phyloP scores from a whole-genome alignment of 2,329 filamentous ascomycete genomes.

The Xylariaceae sp. region DNA sequence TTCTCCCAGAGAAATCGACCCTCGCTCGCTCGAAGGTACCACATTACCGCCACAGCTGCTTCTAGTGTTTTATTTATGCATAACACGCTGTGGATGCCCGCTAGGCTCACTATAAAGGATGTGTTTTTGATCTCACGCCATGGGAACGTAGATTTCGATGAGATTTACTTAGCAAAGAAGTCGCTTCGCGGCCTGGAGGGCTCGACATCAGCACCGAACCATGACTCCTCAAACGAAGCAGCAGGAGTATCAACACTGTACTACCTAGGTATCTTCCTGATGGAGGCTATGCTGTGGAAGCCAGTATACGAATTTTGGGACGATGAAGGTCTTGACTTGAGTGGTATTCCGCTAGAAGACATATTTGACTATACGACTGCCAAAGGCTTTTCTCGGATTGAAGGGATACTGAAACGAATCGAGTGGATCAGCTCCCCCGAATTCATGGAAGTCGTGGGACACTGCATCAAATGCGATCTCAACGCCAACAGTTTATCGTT shows the following conservation, averaged over 20 bases:
- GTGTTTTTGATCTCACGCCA: constrained; percentile 29
- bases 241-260: constrained; percentile 11
- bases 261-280: constrained; percentile 22
- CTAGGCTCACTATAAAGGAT: constrained; percentile 18
- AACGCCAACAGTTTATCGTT: constrained; percentile 7
- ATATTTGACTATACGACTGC: constrained; percentile 23
- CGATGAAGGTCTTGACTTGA: constrained; percentile 15
- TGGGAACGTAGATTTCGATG: constrained; percentile 18
- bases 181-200: neutral
- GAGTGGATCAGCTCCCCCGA: constrained; percentile 15
- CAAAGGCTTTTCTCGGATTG: constrained; percentile 17
- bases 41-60: constrained; percentile 29
- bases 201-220: neutral
- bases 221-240: constrained; percentile 2
- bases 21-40: constrained; percentile 25
- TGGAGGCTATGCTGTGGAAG: constrained; percentile 28
- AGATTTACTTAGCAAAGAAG: constrained; percentile 23
- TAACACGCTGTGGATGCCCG: constrained; percentile 34
- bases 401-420: constrained; percentile 13
- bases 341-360: constrained; percentile 1
- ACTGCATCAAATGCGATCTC: constrained; percentile 29
- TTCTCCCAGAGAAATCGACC: constrained; percentile 16
- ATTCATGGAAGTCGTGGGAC: constrained; percentile 19
- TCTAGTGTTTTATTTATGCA: constrained; percentile 36
- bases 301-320: constrained; percentile 23